A percentile compares a stretch with the other conserved stretches of the same genome.
Evolutionary conservation across 2,329 filamentous ascomycete genomes (phyloP).

Genomic region (Sporothrix curviconia): DNA sequence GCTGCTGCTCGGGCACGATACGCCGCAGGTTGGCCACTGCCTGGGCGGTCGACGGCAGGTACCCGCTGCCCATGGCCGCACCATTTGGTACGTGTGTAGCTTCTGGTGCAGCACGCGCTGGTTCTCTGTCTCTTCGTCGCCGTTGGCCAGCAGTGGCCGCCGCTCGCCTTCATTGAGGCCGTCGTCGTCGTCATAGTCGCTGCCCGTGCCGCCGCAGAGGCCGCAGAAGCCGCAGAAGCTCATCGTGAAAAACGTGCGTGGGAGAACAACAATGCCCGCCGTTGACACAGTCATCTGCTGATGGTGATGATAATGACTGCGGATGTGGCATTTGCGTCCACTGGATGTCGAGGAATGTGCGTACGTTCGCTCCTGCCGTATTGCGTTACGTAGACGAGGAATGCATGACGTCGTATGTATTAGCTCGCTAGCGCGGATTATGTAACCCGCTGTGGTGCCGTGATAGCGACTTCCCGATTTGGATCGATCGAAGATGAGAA

Average conservation of each 20-base stretch:
- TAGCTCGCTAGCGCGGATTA: too few relatives aligned
- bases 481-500: too few relatives aligned
- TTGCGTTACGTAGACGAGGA: neutral
- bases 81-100: slow-evolving; percentile 88
- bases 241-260: too few relatives aligned
- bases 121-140: slow-evolving; percentile 64
- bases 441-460: too few relatives aligned
- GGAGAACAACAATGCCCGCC: too few relatives aligned
- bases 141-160: slow-evolving; percentile 6
- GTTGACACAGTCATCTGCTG: too few relatives aligned
- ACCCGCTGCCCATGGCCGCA: slow-evolving; percentile 76
- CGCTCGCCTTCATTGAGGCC: slow-evolving; percentile 1
- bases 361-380: neutral
- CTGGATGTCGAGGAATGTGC: too few relatives aligned
- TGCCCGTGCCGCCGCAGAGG: neutral
- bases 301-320: too few relatives aligned
- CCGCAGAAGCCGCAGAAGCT: neutral
- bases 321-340: too few relatives aligned
- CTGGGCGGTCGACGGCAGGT: slow-evolving; percentile 89
- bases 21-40: slow-evolving; percentile 71
- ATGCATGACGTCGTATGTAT: slow-evolving; percentile 2
- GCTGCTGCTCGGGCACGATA: slow-evolving; percentile 42
- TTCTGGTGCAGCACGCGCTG: slow-evolving; percentile 79
- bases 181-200: slow-evolving; percentile 10
- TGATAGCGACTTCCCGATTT: too few relatives aligned